phyloP scores from a whole-genome alignment of 345 rosid species.

The Tarenaya hassleriana region DNA sequence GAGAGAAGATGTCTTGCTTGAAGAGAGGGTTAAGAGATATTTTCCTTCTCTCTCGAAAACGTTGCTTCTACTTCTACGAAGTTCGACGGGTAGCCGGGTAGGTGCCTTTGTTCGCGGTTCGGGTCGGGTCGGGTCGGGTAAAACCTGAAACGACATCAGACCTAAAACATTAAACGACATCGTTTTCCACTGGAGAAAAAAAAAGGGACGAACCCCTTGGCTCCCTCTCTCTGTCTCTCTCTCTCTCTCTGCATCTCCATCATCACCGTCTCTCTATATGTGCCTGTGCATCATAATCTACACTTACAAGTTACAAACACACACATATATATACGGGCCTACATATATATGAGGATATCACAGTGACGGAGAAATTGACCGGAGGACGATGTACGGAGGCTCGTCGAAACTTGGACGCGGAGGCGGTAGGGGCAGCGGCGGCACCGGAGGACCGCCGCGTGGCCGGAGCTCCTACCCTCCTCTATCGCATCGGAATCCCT shows the following conservation, averaged over 20 bases:
- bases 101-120: constrained; percentile 3
- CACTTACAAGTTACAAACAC: constrained; percentile 17
- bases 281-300: constrained; percentile 28
- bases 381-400: constrained; percentile 33
- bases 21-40: constrained; percentile 32
- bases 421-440: constrained; percentile 31
- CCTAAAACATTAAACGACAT: constrained; percentile 5
- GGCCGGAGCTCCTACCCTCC: constrained; percentile 44
- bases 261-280: constrained; percentile 22
- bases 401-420: constrained; percentile 48
- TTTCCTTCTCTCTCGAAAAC: not conserved
- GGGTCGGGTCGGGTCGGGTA: constrained; percentile 7
- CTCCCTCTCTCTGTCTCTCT: constrained; percentile 16
- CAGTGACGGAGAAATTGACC: constrained; percentile 22
- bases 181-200: not conserved
- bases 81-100: constrained; percentile 7
- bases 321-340: not conserved
- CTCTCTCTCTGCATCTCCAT: not conserved
- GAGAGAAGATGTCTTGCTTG: constrained; percentile 43
- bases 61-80: constrained; percentile 6
- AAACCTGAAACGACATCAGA: too few species aligned
- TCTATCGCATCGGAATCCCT: constrained; percentile 34
- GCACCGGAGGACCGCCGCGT: constrained; percentile 34
- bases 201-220: constrained; percentile 19
- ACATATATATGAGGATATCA: constrained; percentile 15